phyloP scores from a whole-genome alignment of 768 basidiomycete species.

The Lactarius pseudohatsudake region DNA sequence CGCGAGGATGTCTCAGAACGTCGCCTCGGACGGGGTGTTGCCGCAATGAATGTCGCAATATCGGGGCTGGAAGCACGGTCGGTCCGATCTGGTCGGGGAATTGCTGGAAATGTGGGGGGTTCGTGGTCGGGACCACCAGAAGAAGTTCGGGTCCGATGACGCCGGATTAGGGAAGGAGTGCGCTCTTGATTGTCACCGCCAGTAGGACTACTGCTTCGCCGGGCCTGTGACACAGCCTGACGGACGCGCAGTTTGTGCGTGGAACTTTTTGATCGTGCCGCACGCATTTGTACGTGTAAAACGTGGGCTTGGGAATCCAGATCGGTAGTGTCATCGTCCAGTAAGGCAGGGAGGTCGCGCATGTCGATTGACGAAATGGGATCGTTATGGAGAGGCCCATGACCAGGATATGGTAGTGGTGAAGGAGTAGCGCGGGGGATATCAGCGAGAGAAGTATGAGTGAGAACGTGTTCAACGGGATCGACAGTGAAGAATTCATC shows the following conservation, averaged over 20 bases:
- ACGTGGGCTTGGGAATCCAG: constrained; percentile 15
- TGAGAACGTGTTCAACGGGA: constrained; percentile 19
- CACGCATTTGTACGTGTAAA: constrained; percentile 21
- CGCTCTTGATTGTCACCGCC: constrained; percentile 1
- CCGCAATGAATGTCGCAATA: constrained; percentile 35
- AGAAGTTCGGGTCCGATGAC: constrained; percentile 6
- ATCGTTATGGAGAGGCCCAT: constrained; percentile 29
- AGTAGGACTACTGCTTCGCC: constrained; percentile 6
- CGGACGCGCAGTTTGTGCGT: constrained; percentile 13
- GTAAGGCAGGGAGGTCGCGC: constrained; percentile 34
- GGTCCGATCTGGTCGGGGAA: background rate
- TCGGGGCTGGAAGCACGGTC: constrained; percentile 36
- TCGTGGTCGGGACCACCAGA: background rate
- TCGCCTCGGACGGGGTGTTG: constrained; percentile 37
- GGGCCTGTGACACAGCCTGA: constrained; percentile 12
- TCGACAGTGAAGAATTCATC: constrained; percentile 29
- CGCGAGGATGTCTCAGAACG: constrained; percentile 30
- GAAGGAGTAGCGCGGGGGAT: constrained; percentile 30
- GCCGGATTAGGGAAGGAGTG: constrained; percentile 8
- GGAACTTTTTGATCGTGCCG: constrained; percentile 11
- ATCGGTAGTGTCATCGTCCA: constrained; percentile 32
- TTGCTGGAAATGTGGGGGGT: constrained; percentile 9
- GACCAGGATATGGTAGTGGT: constrained; percentile 11
- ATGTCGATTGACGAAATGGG: constrained; percentile 37
- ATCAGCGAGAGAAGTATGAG: constrained; percentile 33